These are phyloP conservation scores for Penicillium odoratum DNA, from an alignment of 495 filamentous ascomycete species.

Conservation along the genomic window DNA sequence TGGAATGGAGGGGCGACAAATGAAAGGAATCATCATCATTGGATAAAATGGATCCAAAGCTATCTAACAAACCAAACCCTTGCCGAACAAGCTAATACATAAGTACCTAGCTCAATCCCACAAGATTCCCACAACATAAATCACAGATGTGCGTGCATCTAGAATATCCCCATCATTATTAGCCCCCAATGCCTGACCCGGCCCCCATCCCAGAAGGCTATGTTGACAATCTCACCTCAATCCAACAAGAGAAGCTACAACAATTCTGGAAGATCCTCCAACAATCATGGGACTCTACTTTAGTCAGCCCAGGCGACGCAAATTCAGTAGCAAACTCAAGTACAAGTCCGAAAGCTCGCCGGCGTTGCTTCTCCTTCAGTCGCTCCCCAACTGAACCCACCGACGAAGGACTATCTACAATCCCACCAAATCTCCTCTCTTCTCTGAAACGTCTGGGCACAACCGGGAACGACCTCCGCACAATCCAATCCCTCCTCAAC, in stretches of 20 bases:
- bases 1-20: not conserved
- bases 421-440: conserved; percentile 20
- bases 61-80: not conserved
- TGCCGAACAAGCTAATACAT: not conserved
- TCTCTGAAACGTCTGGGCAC: conserved; percentile 23
- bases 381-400: conserved; percentile 15
- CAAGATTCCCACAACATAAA: not conserved
- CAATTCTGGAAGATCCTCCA: conserved; percentile 21
- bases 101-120: not conserved
- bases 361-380: conserved; percentile 21
- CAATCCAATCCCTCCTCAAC: conserved; percentile 21
- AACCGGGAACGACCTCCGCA: conserved; percentile 24
- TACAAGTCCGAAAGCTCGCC: conserved; percentile 5
- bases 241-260: conserved; percentile 16
- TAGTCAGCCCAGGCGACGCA: conserved; percentile 6
- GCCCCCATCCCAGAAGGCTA: conserved; percentile 11
- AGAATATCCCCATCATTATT: not conserved
- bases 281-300: conserved; percentile 20
- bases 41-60: not conserved
- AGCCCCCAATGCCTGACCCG: conserved; percentile 1
- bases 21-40: not conserved
- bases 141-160: not conserved
- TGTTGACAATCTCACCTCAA: conserved; percentile 16
- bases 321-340: conserved; percentile 8
- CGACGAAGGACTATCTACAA: conserved; percentile 12